These are phyloP conservation scores for Alternaria infectoria DNA, from an alignment of 2,329 filamentous ascomycete species.

Conservation along the genomic window DNA sequence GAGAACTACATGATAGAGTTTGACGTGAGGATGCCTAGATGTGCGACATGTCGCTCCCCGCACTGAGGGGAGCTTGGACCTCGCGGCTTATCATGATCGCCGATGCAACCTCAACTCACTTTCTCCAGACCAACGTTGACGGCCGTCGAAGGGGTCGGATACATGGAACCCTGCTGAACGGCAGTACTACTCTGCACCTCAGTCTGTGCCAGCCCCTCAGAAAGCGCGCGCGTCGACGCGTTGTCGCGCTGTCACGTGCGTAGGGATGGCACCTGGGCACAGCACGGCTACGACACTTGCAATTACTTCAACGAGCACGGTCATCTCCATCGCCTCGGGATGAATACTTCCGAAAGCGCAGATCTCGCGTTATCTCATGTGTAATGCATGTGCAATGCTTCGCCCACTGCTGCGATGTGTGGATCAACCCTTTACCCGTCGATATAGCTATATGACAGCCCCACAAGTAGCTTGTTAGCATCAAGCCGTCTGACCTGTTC, in stretches of 20 bases:
- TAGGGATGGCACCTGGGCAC: background rate
- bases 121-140: background rate
- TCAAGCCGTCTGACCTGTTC: background rate
- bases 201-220: too few species aligned
- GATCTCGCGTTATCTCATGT: background rate
- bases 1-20: conserved; percentile 5
- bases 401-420: background rate
- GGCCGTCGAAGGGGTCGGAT: fast-evolving
- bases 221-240: background rate
- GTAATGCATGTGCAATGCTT: fast-evolving
- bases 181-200: background rate
- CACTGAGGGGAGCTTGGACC: conserved; percentile 2
- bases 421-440: background rate
- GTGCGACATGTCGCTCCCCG: background rate
- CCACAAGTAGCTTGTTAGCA: background rate
- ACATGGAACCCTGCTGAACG: background rate
- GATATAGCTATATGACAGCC: background rate
- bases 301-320: background rate
- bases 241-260: background rate
- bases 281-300: background rate
- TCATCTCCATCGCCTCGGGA: background rate
- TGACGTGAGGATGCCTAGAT: background rate
- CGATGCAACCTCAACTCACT: background rate
- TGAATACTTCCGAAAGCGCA: background rate
- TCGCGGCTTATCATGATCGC: background rate